Conservation (phyloP, 495 filamentous ascomycete genomes). For the Evernia prunastri region DNA sequence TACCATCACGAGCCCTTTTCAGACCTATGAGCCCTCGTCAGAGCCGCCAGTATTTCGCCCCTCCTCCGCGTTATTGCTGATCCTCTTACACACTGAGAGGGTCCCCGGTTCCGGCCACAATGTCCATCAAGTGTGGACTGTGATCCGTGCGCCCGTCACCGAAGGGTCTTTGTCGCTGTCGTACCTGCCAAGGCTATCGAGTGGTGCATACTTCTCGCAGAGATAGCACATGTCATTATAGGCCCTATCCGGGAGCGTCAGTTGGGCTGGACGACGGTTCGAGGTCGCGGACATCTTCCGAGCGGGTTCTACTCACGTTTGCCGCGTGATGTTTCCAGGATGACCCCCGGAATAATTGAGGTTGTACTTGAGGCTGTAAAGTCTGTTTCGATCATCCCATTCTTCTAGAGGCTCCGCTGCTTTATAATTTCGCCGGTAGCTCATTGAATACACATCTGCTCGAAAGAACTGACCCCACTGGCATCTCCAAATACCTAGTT, state of each 20-base stretch:
- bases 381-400: conserved; percentile 30
- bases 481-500: conserved; percentile 15
- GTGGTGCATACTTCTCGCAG: conserved; percentile 33
- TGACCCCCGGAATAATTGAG: conserved; percentile 27
- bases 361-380: conserved; percentile 26
- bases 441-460: conserved; percentile 12
- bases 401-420: conserved; percentile 24
- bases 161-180: conserved; percentile 24
- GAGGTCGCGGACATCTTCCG: too few species aligned
- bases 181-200: conserved; percentile 28
- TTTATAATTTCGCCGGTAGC: conserved; percentile 22
- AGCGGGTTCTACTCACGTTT: too few species aligned
- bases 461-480: conserved; percentile 13
- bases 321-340: conserved; percentile 25
- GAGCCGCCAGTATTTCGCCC: not conserved
- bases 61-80: not conserved
- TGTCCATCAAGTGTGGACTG: not conserved
- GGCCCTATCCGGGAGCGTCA: conserved; percentile 19
- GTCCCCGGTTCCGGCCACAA: not conserved
- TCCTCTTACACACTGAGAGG: too few species aligned
- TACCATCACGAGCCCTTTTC: not conserved
- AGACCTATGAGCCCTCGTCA: not conserved
- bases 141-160: conserved; percentile 19
- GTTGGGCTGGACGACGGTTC: not conserved
- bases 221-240: conserved; percentile 36